Evolutionary conservation across 2,329 filamentous ascomycete genomes (phyloP), one percentile per base, ranked within the genome.

Genomic region (Hypoxylon sp.): DNA sequence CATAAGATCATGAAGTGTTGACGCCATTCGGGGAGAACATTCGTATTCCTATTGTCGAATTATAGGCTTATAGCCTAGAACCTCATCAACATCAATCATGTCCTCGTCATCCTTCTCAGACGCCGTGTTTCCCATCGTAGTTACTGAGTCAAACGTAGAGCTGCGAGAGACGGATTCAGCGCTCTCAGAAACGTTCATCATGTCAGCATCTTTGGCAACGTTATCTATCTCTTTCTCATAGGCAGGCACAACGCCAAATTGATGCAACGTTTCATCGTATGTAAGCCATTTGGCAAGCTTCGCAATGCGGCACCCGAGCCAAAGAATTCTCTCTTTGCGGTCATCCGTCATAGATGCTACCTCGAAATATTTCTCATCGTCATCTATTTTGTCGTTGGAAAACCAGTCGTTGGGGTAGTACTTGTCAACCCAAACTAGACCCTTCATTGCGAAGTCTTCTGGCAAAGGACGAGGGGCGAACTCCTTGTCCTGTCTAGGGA

Each of bases 291-390:
- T 81, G 1, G 79, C 78, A 0, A 72, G 60, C 1, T 73, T 71
- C 0, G 85, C 82, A 3, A 91, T 81, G 6, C 78, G 81, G 50
- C 83, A 81, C 0, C 84, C 89, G 0, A 91, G 77, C 81, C 86
- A 90, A 0, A 92, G 75, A 0, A 90, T 85, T 0, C 90, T 82
- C 58, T 89, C 86, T 35, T 84, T 85, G 5, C 90, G 82, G n/a
- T 86, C 81, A 14, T 85, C 84, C 0, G 82, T 82, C 76, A 90
- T 90, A 0, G 87, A 90, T 0, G 88, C 80, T 0, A 87, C 78
- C 73, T 92, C 90, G 50, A 92, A 86, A 14, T 85, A 85, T 46
- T 89, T 86, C 67, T 92, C 90, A 10, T 91, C 89, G n/a, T 92
- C 90, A 27, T 92, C 90, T 4, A 89, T 83, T 64, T 85, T 85